Base-by-base conservation (phyloP, 768 basidiomycete genomes). In the Kwoniella bestiolae region DNA sequence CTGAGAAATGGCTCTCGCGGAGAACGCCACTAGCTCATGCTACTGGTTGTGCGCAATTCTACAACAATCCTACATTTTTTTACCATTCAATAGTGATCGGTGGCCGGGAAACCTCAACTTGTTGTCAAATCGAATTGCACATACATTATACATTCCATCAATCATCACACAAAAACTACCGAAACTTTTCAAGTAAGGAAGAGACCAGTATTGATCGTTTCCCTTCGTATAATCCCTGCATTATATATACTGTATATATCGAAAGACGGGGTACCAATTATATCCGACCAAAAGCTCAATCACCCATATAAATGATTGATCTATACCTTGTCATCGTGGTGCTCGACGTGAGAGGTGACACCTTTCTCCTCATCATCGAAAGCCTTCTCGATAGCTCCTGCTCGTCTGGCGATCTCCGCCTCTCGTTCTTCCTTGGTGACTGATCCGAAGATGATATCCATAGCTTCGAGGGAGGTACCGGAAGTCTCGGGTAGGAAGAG, bases 391-490 rank as follows among this genome's bases (percentile, higher is more conserved):
- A 65, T 65, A 34, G 35, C 44, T 35, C 38, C 38, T 23, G 64
- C 63, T 26, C 63, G 41, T 28, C 25, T 34, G 28, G 69, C 67
- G 35, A 76, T 71, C 31, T 69, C 77, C n/a, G 60, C 67, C 34
- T 74, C 67, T 47, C 77, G 68, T 53, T 76, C 64, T 47, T 78
- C 77, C 55, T 73, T 71, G 29, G 71, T 73, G 52, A 72, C 64
- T 14, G 70, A 41, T 6, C 77, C 77, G 47, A 79, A 79, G 55
- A 79, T 57, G 52, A 77, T 58, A 47, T 70, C 75, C 70, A 79
- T 74, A 21, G 47, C 56, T 67, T 76, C 70, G 32, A 77, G 56
- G 1, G 70, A 69, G 25, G 66, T 50, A 60, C 70, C 73, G 26
- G 63, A 59, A 44, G 73, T 75, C 52, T 75, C 73, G 29, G 64